These are phyloP conservation scores for Bipolaris oryzae DNA, from an alignment of 2,329 filamentous ascomycete species.

Conservation along the genomic window DNA sequence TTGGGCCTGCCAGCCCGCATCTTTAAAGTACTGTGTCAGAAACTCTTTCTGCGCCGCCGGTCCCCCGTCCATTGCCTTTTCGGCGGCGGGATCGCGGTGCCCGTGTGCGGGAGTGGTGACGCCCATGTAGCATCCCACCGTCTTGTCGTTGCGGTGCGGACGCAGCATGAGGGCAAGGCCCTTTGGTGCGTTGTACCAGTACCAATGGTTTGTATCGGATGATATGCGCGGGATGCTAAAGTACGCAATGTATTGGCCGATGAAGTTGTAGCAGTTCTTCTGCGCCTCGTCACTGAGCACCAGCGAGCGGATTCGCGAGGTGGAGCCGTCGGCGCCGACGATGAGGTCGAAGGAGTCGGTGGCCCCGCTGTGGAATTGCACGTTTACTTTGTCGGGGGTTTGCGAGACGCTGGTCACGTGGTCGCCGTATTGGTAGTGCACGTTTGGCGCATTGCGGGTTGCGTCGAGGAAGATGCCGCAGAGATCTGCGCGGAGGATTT, in stretches of 20 bases:
- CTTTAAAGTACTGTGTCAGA: slow-evolving; percentile 43
- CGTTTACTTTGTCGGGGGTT: slow-evolving; percentile 24
- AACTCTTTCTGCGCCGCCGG: slow-evolving; percentile 51
- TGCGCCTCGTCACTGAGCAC: slow-evolving; percentile 30
- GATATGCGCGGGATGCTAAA: slow-evolving; percentile 37
- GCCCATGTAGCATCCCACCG: slow-evolving; percentile 34
- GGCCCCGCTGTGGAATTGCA: slow-evolving; percentile 29
- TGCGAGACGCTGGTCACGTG: slow-evolving; percentile 28
- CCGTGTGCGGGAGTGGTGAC: slow-evolving; percentile 27
- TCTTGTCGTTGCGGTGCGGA: slow-evolving; percentile 34
- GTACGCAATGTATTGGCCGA: slow-evolving; percentile 38
- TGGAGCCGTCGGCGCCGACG: slow-evolving; percentile 38
- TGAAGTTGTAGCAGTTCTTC: slow-evolving; percentile 26
- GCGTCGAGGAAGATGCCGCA: slow-evolving; percentile 43
- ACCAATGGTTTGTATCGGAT: slow-evolving; percentile 29
- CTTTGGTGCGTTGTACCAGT: slow-evolving; percentile 33
- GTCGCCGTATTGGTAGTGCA: slow-evolving; percentile 15
- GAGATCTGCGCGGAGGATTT: slow-evolving; percentile 42
- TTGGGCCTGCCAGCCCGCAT: slow-evolving; percentile 54
- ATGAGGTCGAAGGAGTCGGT: slow-evolving; percentile 38
- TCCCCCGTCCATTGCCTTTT: slow-evolving; percentile 35
- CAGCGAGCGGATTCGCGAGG: slow-evolving; percentile 31
- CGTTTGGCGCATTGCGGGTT: slow-evolving; percentile 6
- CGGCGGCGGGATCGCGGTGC: slow-evolving; percentile 18
- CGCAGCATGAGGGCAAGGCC: slow-evolving; percentile 32